phyloP scores from a whole-genome alignment of 371 early-diverging fungal species.

The Chytridiales sp. region DNA sequence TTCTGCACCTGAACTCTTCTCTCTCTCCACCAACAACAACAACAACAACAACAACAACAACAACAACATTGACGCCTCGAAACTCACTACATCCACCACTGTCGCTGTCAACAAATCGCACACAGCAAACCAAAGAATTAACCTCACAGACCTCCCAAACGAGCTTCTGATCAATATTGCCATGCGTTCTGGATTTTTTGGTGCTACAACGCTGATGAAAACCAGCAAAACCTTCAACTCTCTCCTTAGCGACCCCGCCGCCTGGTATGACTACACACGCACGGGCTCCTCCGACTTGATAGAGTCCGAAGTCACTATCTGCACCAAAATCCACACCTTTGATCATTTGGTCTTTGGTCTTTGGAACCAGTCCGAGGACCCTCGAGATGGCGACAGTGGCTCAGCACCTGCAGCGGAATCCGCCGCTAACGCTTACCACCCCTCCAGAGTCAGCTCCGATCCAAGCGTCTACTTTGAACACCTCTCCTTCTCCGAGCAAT shows the following conservation, averaged over 20 bases:
- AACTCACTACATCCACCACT: not conserved
- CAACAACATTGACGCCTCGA: no score
- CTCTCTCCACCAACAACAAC: constrained; percentile 1
- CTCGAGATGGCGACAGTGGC: not conserved
- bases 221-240: constrained; percentile 20
- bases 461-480: constrained; percentile 33
- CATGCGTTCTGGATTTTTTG: constrained; percentile 37
- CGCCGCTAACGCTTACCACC: not conserved
- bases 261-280: constrained; percentile 30
- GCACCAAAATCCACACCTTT: constrained; percentile 38
- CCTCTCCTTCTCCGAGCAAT: constrained; percentile 33
- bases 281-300: constrained; percentile 28
- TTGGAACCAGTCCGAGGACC: constrained; percentile 26
- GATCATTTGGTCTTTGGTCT: constrained; percentile 47
- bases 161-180: constrained; percentile 41
- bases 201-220: constrained; percentile 24
- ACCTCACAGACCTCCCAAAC: constrained; percentile 30
- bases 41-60: no score
- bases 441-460: not conserved
- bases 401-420: not conserved
- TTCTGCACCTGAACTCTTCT: not conserved
- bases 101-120: not conserved
- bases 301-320: constrained; percentile 30
- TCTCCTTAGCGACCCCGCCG: constrained; percentile 22
- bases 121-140: not conserved